These are phyloP conservation scores for Neurospora sp. DNA, from an alignment of 495 filamentous ascomycete genomes.

Conservation along the genomic window DNA sequence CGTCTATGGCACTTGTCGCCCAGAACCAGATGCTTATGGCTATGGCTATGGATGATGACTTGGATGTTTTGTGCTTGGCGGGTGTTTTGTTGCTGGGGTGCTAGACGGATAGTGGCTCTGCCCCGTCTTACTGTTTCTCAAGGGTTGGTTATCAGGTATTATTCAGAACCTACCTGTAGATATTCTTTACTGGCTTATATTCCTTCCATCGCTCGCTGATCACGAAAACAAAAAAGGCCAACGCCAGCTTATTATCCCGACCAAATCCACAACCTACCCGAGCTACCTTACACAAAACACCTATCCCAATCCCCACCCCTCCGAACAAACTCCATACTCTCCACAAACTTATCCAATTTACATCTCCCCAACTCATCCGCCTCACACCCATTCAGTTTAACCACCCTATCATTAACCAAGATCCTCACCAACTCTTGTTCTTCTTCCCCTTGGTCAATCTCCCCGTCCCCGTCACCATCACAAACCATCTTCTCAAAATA, in stretches of 20 bases:
- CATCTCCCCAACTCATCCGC: constrained; percentile 61
- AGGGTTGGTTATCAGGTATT: neutral
- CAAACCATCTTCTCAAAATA: constrained; percentile 84
- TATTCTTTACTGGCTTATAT: neutral
- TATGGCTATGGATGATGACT: too few relatives aligned
- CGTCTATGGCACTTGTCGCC: too few relatives aligned
- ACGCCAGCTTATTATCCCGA: too few relatives aligned
- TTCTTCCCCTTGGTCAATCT: neutral
- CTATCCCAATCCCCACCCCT: constrained; percentile 58
- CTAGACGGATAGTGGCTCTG: neutral
- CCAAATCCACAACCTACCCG: too few relatives aligned
- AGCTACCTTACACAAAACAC: too few relatives aligned
- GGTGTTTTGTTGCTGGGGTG: neutral
- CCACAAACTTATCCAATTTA: constrained; percentile 51
- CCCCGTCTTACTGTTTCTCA: neutral
- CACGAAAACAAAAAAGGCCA: neutral
- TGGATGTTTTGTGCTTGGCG: neutral
- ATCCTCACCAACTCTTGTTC: constrained; percentile 58
- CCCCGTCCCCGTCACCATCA: constrained; percentile 6
- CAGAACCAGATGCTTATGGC: too few relatives aligned
- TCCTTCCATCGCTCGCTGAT: neutral
- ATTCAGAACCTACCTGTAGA: neutral
- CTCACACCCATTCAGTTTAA: constrained; percentile 56
- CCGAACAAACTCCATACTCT: constrained; percentile 60
- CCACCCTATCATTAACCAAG: constrained; percentile 72